Base-by-base conservation (phyloP, 768 basidiomycete species). In the Hebeloma cylindrosporum region DNA sequence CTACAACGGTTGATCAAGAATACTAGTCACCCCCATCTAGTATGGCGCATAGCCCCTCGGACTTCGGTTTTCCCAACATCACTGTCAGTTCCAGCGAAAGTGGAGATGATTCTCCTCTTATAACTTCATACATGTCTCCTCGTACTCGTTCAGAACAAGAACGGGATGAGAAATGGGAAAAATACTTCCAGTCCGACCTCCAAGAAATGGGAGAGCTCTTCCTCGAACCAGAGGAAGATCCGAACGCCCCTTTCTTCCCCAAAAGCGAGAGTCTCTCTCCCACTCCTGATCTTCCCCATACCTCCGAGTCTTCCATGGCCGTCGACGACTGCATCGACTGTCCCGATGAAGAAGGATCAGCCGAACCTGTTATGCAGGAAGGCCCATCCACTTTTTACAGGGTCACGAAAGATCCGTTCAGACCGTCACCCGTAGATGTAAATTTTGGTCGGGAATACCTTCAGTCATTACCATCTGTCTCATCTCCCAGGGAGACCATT, bases 391-490 rank as follows among this genome's bases (percentile, higher is more conserved):
- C 14, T 36, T 36, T 5, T 36, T 20, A 16, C 5, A n/a, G 16
- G 16, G 22, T 5, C 26, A 34, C 33, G 18, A 17, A n/a, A n/a
- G n/a, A n/a, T n/a, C n/a, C 5, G 13, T 29, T 21, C 20, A 29
- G 9, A n/a, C 28, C 45, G 41, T 13, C 10, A 28, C 34, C 27
- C 10, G 37, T 40, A 14, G 46, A 47, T 18, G 44, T 48, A 18
- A 45, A 50, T 16, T 43, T 56, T 25, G 58, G 58, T 10, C 50
- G 58, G 21, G 55, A 59, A 41, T 43, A 46, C 23, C 52, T 59
- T 14, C 33, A 54, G 37, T 45, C 50, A 4, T 52, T 53, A 33
- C 43, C 21, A n/a, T 50, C 46, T 28, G 31, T 21, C 21, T 39
- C 35, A 13, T 48, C 51, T 2, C 26, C n/a, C n/a, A n/a, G n/a